Conservation (phyloP, 768 basidiomycete species). For the Boletus barrowsii region DNA sequence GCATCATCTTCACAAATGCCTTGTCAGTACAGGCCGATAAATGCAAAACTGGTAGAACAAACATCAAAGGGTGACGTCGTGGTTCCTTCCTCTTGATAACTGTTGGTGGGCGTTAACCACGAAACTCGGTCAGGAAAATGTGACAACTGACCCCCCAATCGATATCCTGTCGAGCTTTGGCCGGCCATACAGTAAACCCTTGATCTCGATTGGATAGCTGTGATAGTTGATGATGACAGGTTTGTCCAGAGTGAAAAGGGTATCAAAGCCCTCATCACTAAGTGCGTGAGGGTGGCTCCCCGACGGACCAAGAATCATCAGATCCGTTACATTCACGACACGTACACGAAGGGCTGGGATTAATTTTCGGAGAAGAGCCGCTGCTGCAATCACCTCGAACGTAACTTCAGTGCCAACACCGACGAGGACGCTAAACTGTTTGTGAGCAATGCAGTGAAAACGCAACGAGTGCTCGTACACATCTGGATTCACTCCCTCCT, state of each 20-base stretch:
- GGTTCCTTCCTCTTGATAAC: conserved; percentile 70
- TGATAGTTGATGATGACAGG: conserved; percentile 83
- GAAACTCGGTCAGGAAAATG: not conserved
- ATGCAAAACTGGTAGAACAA: conserved; percentile 17
- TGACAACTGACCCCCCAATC: conserved; percentile 45
- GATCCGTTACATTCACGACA: conserved; percentile 86
- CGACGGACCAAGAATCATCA: conserved; percentile 73
- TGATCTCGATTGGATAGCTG: conserved; percentile 72
- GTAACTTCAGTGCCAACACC: conserved; percentile 88
- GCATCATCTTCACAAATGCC: conserved; percentile 57
- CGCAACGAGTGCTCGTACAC: conserved; percentile 41
- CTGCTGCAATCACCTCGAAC: conserved; percentile 85
- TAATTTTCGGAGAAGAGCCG: conserved; percentile 68
- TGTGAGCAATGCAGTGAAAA: not conserved
- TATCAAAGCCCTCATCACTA: conserved; percentile 54
- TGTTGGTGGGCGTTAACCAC: conserved; percentile 10
- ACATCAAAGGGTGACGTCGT: conserved; percentile 81
- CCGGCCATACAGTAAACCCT: conserved; percentile 61
- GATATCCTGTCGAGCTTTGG: conserved; percentile 46
- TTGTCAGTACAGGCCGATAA: not conserved
- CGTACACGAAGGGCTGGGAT: conserved; percentile 75
- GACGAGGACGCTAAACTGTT: conserved; percentile 59
- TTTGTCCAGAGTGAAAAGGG: conserved; percentile 69
- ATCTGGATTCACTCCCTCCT: conserved; percentile 68
- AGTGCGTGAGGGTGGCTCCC: conserved; percentile 79